Evolutionary conservation across 1,139 yeast species (phyloP).

Genomic region (Hansenula sp.): DNA sequence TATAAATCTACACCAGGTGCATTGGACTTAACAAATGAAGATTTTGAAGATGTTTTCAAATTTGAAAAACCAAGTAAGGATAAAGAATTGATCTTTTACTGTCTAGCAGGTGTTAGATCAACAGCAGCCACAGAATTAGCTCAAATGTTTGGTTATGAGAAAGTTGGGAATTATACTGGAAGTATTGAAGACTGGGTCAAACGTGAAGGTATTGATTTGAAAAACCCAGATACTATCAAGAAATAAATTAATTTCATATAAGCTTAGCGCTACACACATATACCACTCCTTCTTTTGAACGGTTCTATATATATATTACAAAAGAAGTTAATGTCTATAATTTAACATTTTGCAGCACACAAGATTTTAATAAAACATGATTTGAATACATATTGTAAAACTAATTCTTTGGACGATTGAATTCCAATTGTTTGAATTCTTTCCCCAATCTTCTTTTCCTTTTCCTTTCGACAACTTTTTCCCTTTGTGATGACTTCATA

Average conservation of each 20-base stretch:
- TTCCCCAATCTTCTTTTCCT: constrained; percentile 91
- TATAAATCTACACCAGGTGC: constrained; percentile 95
- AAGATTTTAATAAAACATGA: background rate
- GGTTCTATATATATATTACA: background rate
- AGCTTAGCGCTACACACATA: too few species aligned
- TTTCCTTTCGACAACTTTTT: constrained; percentile 87
- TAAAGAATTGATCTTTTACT: constrained; percentile 81
- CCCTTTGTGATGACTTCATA: constrained; percentile 81
- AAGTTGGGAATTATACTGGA: constrained; percentile 76
- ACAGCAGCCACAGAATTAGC: constrained; percentile 92
- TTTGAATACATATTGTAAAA: background rate
- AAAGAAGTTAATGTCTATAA: too few species aligned
- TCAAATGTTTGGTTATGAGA: constrained; percentile 78
- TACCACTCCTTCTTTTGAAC: too few species aligned
- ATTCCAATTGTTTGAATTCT: constrained; percentile 80
- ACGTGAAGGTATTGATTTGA: constrained; percentile 12
- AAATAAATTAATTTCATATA: too few species aligned
- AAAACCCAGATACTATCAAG: constrained; percentile 2
- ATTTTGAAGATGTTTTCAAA: constrained; percentile 77
- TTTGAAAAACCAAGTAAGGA: constrained; percentile 73
- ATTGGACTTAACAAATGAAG: constrained; percentile 70
- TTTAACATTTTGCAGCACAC: too few species aligned
- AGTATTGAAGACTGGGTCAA: constrained; percentile 81
- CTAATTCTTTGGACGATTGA: constrained; percentile 29
- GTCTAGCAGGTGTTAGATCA: constrained; percentile 91